Base-by-base conservation (phyloP, 2,329 filamentous ascomycete species). In the Sarocladiaceae sp. region DNA sequence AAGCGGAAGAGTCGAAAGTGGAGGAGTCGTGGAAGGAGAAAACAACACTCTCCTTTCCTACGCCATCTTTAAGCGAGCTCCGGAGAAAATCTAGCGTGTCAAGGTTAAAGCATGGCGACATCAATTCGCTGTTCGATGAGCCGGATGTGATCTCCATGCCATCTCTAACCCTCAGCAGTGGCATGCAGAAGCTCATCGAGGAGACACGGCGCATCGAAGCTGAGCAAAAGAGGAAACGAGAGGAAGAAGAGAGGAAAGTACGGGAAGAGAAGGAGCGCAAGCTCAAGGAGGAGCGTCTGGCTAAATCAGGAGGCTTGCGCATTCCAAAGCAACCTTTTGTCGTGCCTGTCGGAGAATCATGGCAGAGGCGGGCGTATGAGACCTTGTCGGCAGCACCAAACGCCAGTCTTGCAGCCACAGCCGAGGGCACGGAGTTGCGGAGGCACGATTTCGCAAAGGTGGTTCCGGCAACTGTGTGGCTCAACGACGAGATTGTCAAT, bases 401-500 rank as follows among this genome's bases (percentile, higher is more conserved):
- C 15, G 61, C 61, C 6, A 66, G 65, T 47, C 64, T 81, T 49
- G 73, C 72, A 53, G 73, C 64, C 51, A 76, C 77, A 10, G 66
- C 69, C 6, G 77, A 79, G 55, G 76, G 77, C 1, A 71, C 71
- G 2, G 71, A 77, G 12, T 67, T 88, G 15, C 60, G 61, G 26
- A 63, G 61, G 6, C 78, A 81, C 50, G 86, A 89, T 61, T 85
- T 90, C 59, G 71, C 69, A n/a, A 85, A 77, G 44, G 68, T 91
- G 7, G 73, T 86, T 15, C 71, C 72, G 17, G 65, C 71, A 8
- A 73, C 68, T 1, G 74, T 73, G 25, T 93, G 88, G 88, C 76
- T 93, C 6, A 91, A 92, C 57, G 88, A 92, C 64, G 84, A 88
- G 58, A 80, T 87, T 49, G 80, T 93, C 59, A 88, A 90, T 59